A percentile compares a stretch with the other conserved stretches of the same genome.
Evolutionary conservation across 257 asterid genomes (phyloP).

Genomic region (Primulina huaijiensis): DNA sequence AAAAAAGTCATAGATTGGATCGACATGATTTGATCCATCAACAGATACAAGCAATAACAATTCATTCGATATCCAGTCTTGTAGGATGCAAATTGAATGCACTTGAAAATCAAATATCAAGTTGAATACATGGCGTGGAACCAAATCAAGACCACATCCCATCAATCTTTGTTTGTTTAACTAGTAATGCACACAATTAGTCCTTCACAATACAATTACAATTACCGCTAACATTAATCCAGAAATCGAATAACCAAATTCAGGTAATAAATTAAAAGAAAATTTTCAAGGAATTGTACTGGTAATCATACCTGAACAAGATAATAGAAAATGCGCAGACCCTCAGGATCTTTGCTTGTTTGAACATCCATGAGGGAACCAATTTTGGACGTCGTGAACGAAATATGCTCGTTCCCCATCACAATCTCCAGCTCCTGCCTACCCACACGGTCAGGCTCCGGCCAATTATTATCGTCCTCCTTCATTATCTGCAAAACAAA

Average conservation of each 20-base stretch:
- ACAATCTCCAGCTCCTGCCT: conserved; percentile 99
- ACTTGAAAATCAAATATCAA: neutral
- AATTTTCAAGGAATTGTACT: neutral
- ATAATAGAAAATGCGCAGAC: conserved; percentile 84
- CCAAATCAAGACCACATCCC: neutral
- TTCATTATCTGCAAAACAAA: conserved; percentile 68
- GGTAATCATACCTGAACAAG: conserved; percentile 76
- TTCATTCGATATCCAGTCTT: neutral
- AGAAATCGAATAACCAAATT: neutral
- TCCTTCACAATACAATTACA: neutral
- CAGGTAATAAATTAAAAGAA: neutral
- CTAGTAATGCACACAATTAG: neutral
- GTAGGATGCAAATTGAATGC: neutral
- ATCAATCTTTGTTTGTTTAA: neutral
- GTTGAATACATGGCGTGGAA: neutral
- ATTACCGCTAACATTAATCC: neutral
- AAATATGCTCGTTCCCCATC: conserved; percentile 96
- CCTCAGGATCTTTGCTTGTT: conserved; percentile 95
- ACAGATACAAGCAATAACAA: neutral
- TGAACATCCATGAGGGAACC: conserved; percentile 97
- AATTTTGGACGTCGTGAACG: conserved; percentile 96
- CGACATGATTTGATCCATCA: neutral
- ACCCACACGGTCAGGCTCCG: conserved; percentile 98
- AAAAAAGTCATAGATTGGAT: neutral
- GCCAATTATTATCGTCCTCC: conserved; percentile 98